phyloP scores from a whole-genome alignment of 257 asterid genomes.

The Craterostigma plantagineum region DNA sequence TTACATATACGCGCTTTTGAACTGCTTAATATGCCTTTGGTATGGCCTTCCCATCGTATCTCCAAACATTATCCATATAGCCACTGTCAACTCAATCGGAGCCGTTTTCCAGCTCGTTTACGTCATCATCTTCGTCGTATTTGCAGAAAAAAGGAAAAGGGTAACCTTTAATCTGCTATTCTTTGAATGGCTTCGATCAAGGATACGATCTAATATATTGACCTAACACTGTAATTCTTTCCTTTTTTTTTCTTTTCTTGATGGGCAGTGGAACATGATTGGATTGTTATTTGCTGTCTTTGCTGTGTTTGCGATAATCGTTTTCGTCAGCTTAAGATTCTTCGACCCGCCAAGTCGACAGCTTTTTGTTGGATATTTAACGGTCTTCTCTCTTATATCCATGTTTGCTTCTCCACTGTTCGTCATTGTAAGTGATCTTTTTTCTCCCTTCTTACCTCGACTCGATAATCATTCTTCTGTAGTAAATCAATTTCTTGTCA shows the following conservation, averaged over 20 bases:
- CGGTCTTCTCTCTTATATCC: constrained; percentile 52
- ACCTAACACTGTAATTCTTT: too few species aligned
- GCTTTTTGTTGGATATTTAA: constrained; percentile 52
- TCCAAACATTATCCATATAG: constrained; percentile 23
- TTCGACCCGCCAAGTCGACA: constrained; percentile 54
- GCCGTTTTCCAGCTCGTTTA: constrained; percentile 23
- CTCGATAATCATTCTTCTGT: too few species aligned
- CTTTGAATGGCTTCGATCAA: too few species aligned
- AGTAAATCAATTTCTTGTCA: not conserved
- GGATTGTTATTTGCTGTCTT: constrained; percentile 35
- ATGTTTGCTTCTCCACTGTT: constrained; percentile 86
- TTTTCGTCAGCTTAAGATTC: constrained; percentile 26
- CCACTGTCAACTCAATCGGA: constrained; percentile 26
- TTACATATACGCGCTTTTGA: constrained; percentile 26
- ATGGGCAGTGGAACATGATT: constrained; percentile 30
- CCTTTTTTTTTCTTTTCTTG: too few species aligned
- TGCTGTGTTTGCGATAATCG: constrained; percentile 26
- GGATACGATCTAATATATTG: too few species aligned
- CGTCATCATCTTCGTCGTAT: constrained; percentile 15
- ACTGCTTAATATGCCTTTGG: constrained; percentile 36
- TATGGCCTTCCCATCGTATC: constrained; percentile 29
- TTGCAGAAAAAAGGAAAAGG: constrained; percentile 16
- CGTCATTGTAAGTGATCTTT: constrained; percentile 41
- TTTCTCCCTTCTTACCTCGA: too few species aligned
- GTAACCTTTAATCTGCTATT: constrained; percentile 6